Conservation (phyloP, 2,329 filamentous ascomycete species). For the Arachnopeziza araneosa region DNA sequence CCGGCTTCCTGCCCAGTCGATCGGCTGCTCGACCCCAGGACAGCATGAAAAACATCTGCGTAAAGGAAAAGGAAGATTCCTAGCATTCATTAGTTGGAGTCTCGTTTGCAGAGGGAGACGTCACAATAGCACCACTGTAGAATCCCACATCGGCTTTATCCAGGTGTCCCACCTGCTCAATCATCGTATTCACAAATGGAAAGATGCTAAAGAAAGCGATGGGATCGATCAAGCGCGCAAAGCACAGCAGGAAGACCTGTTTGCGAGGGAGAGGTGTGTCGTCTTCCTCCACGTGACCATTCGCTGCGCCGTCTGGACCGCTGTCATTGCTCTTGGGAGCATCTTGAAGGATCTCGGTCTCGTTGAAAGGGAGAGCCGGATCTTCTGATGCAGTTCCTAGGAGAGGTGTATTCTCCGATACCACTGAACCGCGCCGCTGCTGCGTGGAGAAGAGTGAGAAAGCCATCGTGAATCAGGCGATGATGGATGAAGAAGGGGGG, state of each 20-base stretch:
- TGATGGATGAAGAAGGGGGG: not conserved
- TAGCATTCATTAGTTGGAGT: constrained; percentile 4
- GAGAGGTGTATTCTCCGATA: constrained; percentile 17
- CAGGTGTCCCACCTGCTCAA: constrained; percentile 58
- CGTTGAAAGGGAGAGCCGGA: constrained; percentile 4
- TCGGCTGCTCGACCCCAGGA: constrained; percentile 66
- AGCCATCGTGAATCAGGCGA: not conserved
- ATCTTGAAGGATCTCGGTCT: constrained; percentile 5
- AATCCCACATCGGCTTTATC: constrained; percentile 66
- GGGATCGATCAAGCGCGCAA: constrained; percentile 66
- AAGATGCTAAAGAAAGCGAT: constrained; percentile 82
- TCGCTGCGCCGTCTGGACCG: not conserved
- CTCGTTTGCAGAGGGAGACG: not conserved
- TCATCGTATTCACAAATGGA: constrained; percentile 76
- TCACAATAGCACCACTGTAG: constrained; percentile 66
- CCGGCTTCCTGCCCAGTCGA: constrained; percentile 64
- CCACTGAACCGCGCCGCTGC: not conserved
- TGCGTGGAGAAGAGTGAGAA: not conserved
- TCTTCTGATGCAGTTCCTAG: constrained; percentile 4
- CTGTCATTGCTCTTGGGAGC: not conserved
- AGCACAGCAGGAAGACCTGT: constrained; percentile 72
- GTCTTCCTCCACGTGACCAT: constrained; percentile 5
- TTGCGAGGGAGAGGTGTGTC: constrained; percentile 47
- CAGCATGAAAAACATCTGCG: constrained; percentile 74
- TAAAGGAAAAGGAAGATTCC: constrained; percentile 66